Conservation (phyloP, 2,329 filamentous ascomycete species). For the Pseudogymnoascus destructans region DNA sequence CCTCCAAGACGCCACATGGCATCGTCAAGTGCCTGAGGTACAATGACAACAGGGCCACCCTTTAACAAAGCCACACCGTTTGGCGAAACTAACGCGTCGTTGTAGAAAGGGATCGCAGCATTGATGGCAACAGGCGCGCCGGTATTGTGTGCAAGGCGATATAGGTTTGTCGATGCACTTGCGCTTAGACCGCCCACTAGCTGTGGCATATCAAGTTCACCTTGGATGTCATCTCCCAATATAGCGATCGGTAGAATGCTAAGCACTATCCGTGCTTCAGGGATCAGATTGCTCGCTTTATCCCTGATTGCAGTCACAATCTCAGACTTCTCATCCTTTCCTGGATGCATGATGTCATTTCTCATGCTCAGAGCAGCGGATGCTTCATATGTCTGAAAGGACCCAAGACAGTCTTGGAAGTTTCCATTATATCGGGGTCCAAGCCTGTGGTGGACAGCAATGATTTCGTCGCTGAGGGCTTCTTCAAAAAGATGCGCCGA, state of each 20-base stretch:
- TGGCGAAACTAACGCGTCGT: constrained; percentile 70
- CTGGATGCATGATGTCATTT: constrained; percentile 80
- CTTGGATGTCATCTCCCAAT: constrained; percentile 67
- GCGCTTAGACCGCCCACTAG: constrained; percentile 66
- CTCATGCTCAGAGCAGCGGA: constrained; percentile 82
- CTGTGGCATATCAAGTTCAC: constrained; percentile 56
- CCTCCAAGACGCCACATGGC: constrained; percentile 88
- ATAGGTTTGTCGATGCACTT: constrained; percentile 52
- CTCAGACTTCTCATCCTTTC: constrained; percentile 82
- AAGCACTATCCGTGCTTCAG: constrained; percentile 68
- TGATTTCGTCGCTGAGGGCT: constrained; percentile 74
- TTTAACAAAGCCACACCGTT: constrained; percentile 74
- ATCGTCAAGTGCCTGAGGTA: constrained; percentile 79
- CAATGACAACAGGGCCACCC: constrained; percentile 67
- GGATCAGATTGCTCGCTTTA: constrained; percentile 69
- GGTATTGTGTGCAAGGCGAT: constrained; percentile 56
- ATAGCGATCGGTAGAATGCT: constrained; percentile 72
- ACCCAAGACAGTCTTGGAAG: constrained; percentile 89
- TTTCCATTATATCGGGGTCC: constrained; percentile 89
- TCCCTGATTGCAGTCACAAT: constrained; percentile 79
- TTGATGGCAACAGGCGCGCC: constrained; percentile 77
- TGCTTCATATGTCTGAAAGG: constrained; percentile 90
- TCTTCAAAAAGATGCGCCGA: constrained; percentile 84
- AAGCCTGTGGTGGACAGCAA: constrained; percentile 81
- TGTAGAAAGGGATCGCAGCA: constrained; percentile 71